Base-by-base conservation (phyloP, 2,329 filamentous ascomycete genomes). In the Microcyclospora pomicola region DNA sequence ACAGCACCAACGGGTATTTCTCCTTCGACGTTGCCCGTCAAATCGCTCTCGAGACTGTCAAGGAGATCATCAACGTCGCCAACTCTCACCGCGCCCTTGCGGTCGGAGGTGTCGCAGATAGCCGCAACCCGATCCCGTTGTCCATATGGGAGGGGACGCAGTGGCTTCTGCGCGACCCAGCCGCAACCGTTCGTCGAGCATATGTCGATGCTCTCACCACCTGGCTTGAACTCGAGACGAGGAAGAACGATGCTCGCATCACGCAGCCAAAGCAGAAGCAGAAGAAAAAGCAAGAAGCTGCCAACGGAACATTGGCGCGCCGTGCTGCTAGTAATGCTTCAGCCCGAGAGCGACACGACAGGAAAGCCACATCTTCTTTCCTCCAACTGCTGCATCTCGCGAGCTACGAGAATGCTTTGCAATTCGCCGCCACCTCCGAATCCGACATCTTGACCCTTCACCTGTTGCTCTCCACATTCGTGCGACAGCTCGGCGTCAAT, bases 101-200 rank as follows among this genome's bases (percentile, higher is more conserved):
- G 31, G 40, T 35, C 15, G 44, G 33, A 38, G 47, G 39, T 15
- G 46, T 51, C 12, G 41, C 71, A 72, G 31, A 72, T 71, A 47
- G 76, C 69, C 55, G 70, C 67, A 63, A 59, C 16, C 73, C 73
- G 24, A 72, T 91, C 1, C 78, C 82, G 0, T 69, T 93, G 7
- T 73, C 82, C 38, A 81, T 87, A 0, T 98, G 91, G 91, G 87
- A 96, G 59, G 85, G 84, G n/a, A 94, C 87, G 0, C 85, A 95
- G 44, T 94, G 85, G 83, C 73, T 96, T 33, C 65, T 96, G 14
- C 77, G 82, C 29, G 88, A 95, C 52, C 70, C 75, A 1, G 80
- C 87, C 50, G 75, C 75, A 27, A 70, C 75, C 27, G 86, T 96
- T 27, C 76, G 87, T 38, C 80, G 80, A 55, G 83, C 86, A 0